Conservation (phyloP, 2,329 filamentous ascomycete genomes). For the Biscogniauxia sp. region DNA sequence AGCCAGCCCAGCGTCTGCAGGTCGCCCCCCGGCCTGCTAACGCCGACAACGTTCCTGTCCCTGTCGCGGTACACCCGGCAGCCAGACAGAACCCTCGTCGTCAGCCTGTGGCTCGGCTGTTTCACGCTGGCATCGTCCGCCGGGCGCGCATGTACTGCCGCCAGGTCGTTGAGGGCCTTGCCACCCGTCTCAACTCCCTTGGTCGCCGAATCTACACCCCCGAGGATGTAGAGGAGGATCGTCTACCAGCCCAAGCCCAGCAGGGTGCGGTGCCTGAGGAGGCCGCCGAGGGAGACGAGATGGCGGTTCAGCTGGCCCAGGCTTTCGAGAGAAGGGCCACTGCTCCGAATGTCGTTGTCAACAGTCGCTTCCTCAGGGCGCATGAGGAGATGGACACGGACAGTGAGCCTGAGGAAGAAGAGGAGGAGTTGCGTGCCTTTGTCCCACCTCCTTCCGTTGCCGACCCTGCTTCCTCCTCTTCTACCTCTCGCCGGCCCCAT, state of each 20-base stretch:
- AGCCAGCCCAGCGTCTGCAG: background rate
- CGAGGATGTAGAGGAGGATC: background rate
- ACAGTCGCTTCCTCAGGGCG: background rate
- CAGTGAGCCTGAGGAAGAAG: background rate
- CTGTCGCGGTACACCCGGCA: conserved; percentile 1
- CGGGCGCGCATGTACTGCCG: background rate
- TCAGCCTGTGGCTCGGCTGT: background rate
- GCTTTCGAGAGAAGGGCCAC: background rate
- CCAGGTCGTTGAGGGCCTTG: background rate
- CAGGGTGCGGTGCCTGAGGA: background rate
- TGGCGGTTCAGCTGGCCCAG: background rate
- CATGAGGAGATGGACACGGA: background rate
- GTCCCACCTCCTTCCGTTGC: background rate
- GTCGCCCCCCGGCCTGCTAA: background rate
- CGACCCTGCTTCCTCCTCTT: background rate
- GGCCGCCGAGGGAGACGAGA: background rate
- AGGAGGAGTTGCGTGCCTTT: background rate
- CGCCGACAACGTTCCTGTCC: background rate
- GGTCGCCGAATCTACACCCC: background rate
- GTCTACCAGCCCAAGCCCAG: background rate
- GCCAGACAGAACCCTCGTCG: background rate
- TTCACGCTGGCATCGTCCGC: conserved; percentile 2
- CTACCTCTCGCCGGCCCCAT: background rate
- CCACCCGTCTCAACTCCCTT: background rate
- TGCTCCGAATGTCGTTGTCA: background rate